Base-by-base conservation (phyloP, 129 eudicot genomes). In the Tagetes erecta region DNA sequence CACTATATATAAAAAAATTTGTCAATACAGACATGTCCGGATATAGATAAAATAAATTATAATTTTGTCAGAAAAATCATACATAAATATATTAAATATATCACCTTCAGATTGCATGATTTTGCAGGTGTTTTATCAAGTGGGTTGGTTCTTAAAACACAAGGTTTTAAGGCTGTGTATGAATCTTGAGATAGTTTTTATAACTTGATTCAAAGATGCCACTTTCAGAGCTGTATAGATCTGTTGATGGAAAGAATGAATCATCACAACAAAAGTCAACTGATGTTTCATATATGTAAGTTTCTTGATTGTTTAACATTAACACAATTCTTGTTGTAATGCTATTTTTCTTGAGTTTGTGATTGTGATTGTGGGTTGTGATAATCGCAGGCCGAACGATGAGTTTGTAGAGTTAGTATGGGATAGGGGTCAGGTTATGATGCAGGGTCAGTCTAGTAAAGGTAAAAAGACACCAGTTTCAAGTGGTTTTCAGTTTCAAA, bases 391-490 rank as follows among this genome's bases (percentile, higher is more conserved):
- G n/a, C 83, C 84, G 1, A 86, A 85, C 37, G 81, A 81, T 64
- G 96, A 86, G n/a, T 82, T 83, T 67, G 83, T 84, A 58, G 99
- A 95, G 74, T 85, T 95, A 37, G 83, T 91, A 35, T 95, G 97
- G 92, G 92, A 87, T 76, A 91, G 89, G 74, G 99, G 99, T 81
- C 97, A 91, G 80, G 49, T 91, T 78, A 80, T 84, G 90, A 88
- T 91, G 94, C 97, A 88, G 76, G 90, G 93, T 65, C 96, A 95
- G 73, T 78, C 96, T 47, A 82, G 84, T 69, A 91, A 73, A 66
- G 80, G 52, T 71, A 83, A 66, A 56, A 91, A 75, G 81, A 58
- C 80, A 67, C 87, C 94, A 8, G 55, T 74, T 81, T 66, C 84
- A 8, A 81, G 81, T 83, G 78, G 81, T 75, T 78, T 83, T 70